Evolutionary conservation across 1,284 basidiomycete genomes (phyloP).

Genomic region (Tylopilus sp.): DNA sequence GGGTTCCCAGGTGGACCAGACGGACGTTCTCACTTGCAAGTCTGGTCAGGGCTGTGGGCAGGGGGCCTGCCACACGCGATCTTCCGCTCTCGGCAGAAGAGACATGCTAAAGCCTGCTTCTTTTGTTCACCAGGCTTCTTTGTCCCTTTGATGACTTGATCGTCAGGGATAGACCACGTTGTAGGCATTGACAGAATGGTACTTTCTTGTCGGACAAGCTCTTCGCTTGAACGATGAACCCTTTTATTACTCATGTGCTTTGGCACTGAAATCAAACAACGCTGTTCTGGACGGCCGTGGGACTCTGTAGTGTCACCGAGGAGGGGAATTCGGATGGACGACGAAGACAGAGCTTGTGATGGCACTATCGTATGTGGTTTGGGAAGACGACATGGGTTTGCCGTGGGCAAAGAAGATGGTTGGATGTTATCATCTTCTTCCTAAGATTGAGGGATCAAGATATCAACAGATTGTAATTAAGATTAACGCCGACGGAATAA

Average conservation of each 20-base stretch:
- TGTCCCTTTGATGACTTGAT: slow-evolving; percentile 33
- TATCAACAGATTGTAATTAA: slow-evolving; percentile 30
- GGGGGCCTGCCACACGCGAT: slow-evolving; percentile 41
- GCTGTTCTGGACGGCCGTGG: slow-evolving; percentile 27
- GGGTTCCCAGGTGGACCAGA: slow-evolving; percentile 7
- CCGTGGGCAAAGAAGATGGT: slow-evolving; percentile 20
- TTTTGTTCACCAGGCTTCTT: slow-evolving; percentile 40
- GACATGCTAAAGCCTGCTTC: slow-evolving; percentile 41
- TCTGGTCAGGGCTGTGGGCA: slow-evolving; percentile 34
- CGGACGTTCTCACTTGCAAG: slow-evolving; percentile 38
- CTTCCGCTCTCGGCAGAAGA: slow-evolving; percentile 41
- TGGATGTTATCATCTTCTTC: slow-evolving; percentile 25
- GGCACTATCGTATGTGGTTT: slow-evolving; percentile 27
- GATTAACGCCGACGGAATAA: slow-evolving; percentile 33
- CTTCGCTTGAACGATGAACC: slow-evolving; percentile 32
- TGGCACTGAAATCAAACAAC: slow-evolving; percentile 18
- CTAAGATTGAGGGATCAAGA: slow-evolving; percentile 29
- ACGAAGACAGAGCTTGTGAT: slow-evolving; percentile 21
- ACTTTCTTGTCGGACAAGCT: slow-evolving; percentile 33
- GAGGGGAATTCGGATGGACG: slow-evolving; percentile 20
- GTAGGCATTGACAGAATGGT: slow-evolving; percentile 25
- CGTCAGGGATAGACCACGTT: slow-evolving; percentile 39
- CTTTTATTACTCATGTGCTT: slow-evolving; percentile 33
- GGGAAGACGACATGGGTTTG: slow-evolving; percentile 22
- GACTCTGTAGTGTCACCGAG: slow-evolving; percentile 17